These are phyloP conservation scores for Leccinellum rugosiceps DNA, from an alignment of 768 basidiomycete species.

Conservation along the genomic window DNA sequence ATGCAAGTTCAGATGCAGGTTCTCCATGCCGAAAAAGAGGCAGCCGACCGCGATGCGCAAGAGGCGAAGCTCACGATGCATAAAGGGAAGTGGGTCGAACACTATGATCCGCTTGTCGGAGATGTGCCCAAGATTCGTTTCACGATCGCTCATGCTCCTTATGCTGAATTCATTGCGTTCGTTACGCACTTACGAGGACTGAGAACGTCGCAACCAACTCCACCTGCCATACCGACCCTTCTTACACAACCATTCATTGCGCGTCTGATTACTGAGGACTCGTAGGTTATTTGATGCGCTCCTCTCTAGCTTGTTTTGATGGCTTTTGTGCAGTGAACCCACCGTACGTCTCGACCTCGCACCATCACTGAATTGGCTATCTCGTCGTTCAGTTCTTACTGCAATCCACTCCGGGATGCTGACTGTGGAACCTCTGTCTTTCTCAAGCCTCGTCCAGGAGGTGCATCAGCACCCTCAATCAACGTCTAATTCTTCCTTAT, in stretches of 20 bases:
- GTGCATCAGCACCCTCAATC: slow-evolving; percentile 43
- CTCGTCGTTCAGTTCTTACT: slow-evolving; percentile 73
- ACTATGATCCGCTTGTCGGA: slow-evolving; percentile 28
- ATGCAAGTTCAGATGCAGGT: slow-evolving; percentile 87
- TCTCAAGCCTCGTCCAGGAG: slow-evolving; percentile 57
- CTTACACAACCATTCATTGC: slow-evolving; percentile 75
- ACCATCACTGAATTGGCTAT: slow-evolving; percentile 92
- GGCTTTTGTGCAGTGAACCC: slow-evolving; percentile 58
- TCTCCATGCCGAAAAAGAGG: slow-evolving; percentile 65
- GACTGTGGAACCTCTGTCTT: slow-evolving; percentile 80
- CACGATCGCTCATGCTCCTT: slow-evolving; percentile 68
- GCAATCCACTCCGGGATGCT: slow-evolving; percentile 89
- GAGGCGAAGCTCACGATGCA: slow-evolving; percentile 52
- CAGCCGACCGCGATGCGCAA: slow-evolving; percentile 49
- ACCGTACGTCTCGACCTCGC: slow-evolving; percentile 92
- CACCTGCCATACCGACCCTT: slow-evolving; percentile 72
- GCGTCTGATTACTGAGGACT: slow-evolving; percentile 75
- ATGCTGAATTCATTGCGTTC: slow-evolving; percentile 77
- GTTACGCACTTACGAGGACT: slow-evolving; percentile 71
- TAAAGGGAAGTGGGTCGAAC: slow-evolving; percentile 67
- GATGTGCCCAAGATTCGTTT: slow-evolving; percentile 40
- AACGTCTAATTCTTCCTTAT: slow-evolving; percentile 44
- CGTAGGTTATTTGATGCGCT: slow-evolving; percentile 51
- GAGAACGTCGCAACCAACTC: slow-evolving; percentile 52
- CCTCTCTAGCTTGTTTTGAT: slow-evolving; percentile 9